Evolutionary conservation across 805 yeast species (phyloP).

Genomic region (Wickerhamomyces ciferrii): DNA sequence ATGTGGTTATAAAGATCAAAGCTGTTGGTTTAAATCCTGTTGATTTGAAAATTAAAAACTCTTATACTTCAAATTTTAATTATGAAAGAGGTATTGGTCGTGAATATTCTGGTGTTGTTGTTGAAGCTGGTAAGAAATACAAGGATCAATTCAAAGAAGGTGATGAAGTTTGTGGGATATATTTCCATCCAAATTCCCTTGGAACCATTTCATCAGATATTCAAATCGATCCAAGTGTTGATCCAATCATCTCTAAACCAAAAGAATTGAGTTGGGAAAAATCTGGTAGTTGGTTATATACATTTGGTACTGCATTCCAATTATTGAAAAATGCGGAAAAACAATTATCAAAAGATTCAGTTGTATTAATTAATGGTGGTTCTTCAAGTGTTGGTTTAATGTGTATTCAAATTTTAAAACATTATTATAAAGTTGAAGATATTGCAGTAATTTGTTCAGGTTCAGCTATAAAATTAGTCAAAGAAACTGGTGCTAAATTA

Average conservation of each 20-base stretch:
- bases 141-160: conserved; percentile 42
- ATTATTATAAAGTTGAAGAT: conserved; percentile 38
- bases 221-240: conserved; percentile 46
- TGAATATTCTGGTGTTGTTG: conserved; percentile 60
- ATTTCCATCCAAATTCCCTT: conserved; percentile 43
- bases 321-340: conserved; percentile 28
- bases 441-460: conserved; percentile 59
- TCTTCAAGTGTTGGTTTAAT: conserved; percentile 69
- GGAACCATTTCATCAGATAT: conserved; percentile 59
- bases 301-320: conserved; percentile 57
- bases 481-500: conserved; percentile 45
- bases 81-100: conserved; percentile 65
- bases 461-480: conserved; percentile 38
- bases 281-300: conserved; percentile 62
- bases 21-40: conserved; percentile 61
- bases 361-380: conserved; percentile 69
- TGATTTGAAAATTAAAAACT: conserved; percentile 56
- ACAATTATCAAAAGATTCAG: conserved; percentile 34
- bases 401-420: conserved; percentile 54
- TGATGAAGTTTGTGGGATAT: conserved; percentile 60
- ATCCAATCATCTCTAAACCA: conserved; percentile 44
- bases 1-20: conserved; percentile 51
- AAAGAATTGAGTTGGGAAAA: conserved; percentile 38
- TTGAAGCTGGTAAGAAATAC: conserved; percentile 46
- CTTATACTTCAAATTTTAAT: conserved; percentile 44